phyloP scores from a whole-genome alignment of 306 rosid genomes.

The Quercus engelmannii region DNA sequence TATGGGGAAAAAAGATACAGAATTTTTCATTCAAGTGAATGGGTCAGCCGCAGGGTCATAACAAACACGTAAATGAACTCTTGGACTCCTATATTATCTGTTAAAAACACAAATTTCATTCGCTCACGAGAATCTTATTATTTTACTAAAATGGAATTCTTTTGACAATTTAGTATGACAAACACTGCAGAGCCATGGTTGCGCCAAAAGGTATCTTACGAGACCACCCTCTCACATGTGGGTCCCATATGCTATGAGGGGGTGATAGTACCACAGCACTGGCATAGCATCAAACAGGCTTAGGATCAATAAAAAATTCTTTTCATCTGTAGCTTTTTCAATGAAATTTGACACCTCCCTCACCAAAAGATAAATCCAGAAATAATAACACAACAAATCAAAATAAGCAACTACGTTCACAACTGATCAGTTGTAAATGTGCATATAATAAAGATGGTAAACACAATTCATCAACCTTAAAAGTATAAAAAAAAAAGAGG shows the following conservation, averaged over 20 bases:
- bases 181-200: background rate
- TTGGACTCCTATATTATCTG: background rate
- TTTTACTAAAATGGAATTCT: background rate
- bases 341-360: background rate
- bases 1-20: background rate
- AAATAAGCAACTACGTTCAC: background rate
- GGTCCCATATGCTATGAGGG: too few species aligned
- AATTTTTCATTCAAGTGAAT: background rate
- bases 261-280: too few species aligned
- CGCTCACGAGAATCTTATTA: background rate
- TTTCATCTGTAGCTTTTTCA: background rate
- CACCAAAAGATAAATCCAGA: background rate
- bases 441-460: background rate
- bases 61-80: background rate
- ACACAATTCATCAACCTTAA: background rate
- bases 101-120: background rate
- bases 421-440: background rate
- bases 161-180: background rate
- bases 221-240: too few species aligned
- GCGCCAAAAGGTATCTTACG: background rate
- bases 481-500: background rate
- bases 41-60: background rate
- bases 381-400: background rate
- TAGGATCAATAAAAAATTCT: background rate
- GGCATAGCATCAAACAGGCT: too few species aligned